phyloP scores from a whole-genome alignment of 192 early-diverging fungal genomes.

The Coemansia sp. region DNA sequence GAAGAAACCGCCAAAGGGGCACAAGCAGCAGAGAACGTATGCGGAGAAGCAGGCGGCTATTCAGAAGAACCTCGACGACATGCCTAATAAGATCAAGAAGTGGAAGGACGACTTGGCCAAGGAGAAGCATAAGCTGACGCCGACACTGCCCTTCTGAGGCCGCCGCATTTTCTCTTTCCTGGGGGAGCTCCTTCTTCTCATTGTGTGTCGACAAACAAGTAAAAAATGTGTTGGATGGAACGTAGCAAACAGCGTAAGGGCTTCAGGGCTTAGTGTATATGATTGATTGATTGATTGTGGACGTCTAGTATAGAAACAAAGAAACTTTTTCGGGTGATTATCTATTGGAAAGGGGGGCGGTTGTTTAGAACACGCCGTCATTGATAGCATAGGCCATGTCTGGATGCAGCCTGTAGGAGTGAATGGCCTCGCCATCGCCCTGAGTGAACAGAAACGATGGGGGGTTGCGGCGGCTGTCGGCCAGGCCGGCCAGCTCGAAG shows the following conservation, averaged over 20 bases:
- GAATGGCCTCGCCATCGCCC: neutral
- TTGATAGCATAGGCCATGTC: conserved; percentile 5
- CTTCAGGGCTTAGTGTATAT: neutral
- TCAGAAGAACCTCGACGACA: conserved; percentile 48
- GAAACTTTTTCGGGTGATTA: too few relatives aligned
- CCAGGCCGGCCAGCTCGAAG: conserved; percentile 1
- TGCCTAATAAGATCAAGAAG: conserved; percentile 54
- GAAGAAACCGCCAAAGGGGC: conserved; percentile 56
- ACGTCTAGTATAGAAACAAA: too few relatives aligned
- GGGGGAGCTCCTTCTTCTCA: neutral
- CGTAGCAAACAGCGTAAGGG: too few relatives aligned
- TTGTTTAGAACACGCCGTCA: conserved; percentile 23
- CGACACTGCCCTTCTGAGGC: conserved; percentile 49
- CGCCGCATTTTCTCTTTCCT: neutral
- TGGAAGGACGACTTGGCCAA: conserved; percentile 54
- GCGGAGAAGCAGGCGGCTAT: conserved; percentile 42
- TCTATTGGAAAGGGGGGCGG: too few relatives aligned
- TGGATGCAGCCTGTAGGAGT: conserved; percentile 1
- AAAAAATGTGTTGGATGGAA: neutral
- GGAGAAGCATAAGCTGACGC: conserved; percentile 45
- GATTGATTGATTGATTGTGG: neutral
- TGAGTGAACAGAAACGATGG: neutral
- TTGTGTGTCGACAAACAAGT: neutral
- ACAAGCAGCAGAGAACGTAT: conserved; percentile 52
- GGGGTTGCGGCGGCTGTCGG: neutral